These are phyloP conservation scores for Coniochaeta sp. DNA, from an alignment of 2,329 filamentous ascomycete genomes.

Conservation along the genomic window DNA sequence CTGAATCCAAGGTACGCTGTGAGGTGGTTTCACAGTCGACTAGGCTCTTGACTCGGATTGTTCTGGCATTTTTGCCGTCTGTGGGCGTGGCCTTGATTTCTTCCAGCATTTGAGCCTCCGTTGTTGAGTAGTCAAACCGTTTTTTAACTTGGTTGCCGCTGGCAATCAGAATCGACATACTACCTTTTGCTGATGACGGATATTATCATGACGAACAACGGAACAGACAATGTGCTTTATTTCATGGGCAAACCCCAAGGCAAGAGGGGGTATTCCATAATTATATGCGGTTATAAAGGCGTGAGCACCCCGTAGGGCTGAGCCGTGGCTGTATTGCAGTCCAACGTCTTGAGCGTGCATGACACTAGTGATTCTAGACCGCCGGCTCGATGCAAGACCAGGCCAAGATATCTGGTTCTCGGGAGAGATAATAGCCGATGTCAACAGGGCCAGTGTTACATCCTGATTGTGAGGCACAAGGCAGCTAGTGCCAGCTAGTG, in stretches of 20 bases:
- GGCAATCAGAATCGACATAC: not conserved
- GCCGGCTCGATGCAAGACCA: not conserved
- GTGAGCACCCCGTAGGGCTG: not conserved
- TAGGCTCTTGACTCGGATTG: not conserved
- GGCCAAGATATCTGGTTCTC: not conserved
- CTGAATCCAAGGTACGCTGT: not conserved
- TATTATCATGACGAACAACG: not conserved
- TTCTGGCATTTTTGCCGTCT: not conserved
- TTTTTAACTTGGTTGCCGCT: not conserved
- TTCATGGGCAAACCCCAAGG: not conserved
- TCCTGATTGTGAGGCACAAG: not conserved
- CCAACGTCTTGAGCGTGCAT: not conserved
- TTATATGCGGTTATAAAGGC: not conserved
- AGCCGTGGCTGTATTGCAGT: not conserved
- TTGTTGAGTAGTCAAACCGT: not conserved
- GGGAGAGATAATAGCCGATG: not conserved
- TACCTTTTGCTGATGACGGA: not conserved
- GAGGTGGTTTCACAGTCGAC: not conserved
- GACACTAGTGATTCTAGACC: not conserved
- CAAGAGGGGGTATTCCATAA: not conserved
- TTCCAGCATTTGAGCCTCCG: not conserved
- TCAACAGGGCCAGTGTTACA: not conserved
- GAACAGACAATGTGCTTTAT: not conserved
- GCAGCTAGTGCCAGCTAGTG: not conserved
- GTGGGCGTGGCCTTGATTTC: not conserved